These are phyloP conservation scores for Phytophthora pseudosyringae DNA, from an alignment of 352 stramenopile species.

Conservation along the genomic window DNA sequence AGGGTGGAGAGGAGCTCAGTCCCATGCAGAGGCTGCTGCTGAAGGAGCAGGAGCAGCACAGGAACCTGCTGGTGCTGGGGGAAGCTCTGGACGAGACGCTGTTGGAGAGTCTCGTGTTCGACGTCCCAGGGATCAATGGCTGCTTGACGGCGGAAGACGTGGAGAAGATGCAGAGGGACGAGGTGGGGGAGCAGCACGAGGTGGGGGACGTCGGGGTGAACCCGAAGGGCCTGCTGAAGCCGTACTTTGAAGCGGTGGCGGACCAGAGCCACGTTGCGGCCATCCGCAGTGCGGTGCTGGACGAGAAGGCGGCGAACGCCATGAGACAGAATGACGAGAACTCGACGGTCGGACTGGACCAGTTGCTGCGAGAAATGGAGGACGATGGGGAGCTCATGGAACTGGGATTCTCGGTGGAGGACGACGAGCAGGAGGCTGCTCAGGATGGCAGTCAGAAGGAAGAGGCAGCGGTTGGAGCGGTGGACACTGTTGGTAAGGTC, in stretches of 20 bases:
- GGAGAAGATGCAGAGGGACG: constrained; percentile 29
- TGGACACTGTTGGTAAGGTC: neutral
- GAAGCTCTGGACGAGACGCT: constrained; percentile 33
- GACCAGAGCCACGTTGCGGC: constrained; percentile 60
- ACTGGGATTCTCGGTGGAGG: constrained; percentile 61
- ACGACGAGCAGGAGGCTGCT: constrained; percentile 35
- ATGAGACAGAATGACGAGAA: constrained; percentile 63
- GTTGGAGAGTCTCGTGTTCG: constrained; percentile 56
- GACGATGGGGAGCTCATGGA: constrained; percentile 69
- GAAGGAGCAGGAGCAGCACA: constrained; percentile 41
- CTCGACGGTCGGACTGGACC: constrained; percentile 64
- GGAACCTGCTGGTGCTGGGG: constrained; percentile 47
- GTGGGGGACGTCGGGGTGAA: constrained; percentile 62
- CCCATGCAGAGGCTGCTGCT: constrained; percentile 25
- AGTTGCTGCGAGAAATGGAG: constrained; percentile 74
- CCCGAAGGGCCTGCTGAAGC: constrained; percentile 55
- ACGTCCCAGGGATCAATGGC: constrained; percentile 57
- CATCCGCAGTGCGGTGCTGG: constrained; percentile 59
- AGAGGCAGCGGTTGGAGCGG: constrained; percentile 2
- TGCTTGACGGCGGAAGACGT: constrained; percentile 64
- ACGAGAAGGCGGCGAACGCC: constrained; percentile 65
- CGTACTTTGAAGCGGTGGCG: constrained; percentile 70
- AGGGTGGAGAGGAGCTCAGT: neutral
- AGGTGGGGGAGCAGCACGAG: constrained; percentile 1
- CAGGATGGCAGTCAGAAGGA: constrained; percentile 3